Conservation (phyloP, 2,329 filamentous ascomycete genomes). For the Teratosphaeria viscida region DNA sequence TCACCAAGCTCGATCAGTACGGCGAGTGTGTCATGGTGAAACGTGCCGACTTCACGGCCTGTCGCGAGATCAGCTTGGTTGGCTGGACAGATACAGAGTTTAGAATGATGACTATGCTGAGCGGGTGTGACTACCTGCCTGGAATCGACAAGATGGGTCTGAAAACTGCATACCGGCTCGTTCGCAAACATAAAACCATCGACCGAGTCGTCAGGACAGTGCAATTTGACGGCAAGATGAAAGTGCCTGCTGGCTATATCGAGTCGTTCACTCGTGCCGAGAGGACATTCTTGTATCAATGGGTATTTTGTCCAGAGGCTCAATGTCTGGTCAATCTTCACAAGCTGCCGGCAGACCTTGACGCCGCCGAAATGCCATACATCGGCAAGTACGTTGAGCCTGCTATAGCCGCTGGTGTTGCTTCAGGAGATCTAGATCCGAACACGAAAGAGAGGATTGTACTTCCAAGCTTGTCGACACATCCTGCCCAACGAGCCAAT, state of each 20-base stretch:
- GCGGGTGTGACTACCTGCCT: conserved; percentile 89
- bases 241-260: conserved; percentile 70
- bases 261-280: conserved; percentile 78
- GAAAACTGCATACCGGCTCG: conserved; percentile 84
- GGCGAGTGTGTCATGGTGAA: conserved; percentile 90
- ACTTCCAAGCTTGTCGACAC: conserved; percentile 25
- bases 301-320: conserved; percentile 75
- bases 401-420: conserved; percentile 61
- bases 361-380: conserved; percentile 63
- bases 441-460: conserved; percentile 65
- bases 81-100: conserved; percentile 92
- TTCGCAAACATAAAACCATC: conserved; percentile 80
- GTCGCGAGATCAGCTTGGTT: conserved; percentile 75
- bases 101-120: conserved; percentile 88
- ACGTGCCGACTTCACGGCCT: conserved; percentile 76
- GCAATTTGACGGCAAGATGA: conserved; percentile 79
- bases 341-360: conserved; percentile 50
- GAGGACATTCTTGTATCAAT: conserved; percentile 84
- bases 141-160: conserved; percentile 77
- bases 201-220: conserved; percentile 73
- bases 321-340: conserved; percentile 67
- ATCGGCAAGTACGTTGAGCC: conserved; percentile 53
- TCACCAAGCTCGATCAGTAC: conserved; percentile 91
- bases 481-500: conserved; percentile 1
- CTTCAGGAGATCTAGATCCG: conserved; percentile 73